These are phyloP conservation scores for Cornus florida DNA, from an alignment of 148 eudicot species.

Conservation along the genomic window DNA sequence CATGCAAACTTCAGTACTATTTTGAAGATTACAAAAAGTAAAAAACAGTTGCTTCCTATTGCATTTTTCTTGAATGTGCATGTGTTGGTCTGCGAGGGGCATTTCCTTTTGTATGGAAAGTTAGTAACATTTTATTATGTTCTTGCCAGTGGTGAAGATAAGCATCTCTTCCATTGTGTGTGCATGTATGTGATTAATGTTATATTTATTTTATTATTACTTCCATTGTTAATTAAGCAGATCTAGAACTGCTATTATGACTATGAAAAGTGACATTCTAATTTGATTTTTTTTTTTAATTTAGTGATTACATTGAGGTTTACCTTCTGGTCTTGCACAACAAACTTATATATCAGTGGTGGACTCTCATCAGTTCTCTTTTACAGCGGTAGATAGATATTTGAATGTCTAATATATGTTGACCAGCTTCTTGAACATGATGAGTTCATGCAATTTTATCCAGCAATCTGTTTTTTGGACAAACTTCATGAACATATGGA, in stretches of 20 bases:
- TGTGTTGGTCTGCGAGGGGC: background rate
- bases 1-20: background rate
- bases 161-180: background rate
- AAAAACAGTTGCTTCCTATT: background rate
- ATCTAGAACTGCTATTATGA: background rate
- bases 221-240: background rate
- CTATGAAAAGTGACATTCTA: too few relatives aligned
- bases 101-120: background rate
- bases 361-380: too few relatives aligned
- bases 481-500: too few relatives aligned
- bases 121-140: background rate
- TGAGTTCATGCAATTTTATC: too few relatives aligned
- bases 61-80: background rate
- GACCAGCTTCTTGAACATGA: too few relatives aligned
- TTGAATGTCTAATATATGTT: too few relatives aligned
- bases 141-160: background rate
- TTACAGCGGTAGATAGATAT: too few relatives aligned
- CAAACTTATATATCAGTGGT: too few relatives aligned
- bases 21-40: background rate
- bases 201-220: background rate
- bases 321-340: too few relatives aligned
- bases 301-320: too few relatives aligned
- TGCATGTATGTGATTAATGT: background rate
- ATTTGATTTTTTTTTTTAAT: too few relatives aligned
- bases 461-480: too few relatives aligned